Evolutionary conservation across 176 grass and related monocot species (phyloP).

Genomic region (Calamus simplicifolius): DNA sequence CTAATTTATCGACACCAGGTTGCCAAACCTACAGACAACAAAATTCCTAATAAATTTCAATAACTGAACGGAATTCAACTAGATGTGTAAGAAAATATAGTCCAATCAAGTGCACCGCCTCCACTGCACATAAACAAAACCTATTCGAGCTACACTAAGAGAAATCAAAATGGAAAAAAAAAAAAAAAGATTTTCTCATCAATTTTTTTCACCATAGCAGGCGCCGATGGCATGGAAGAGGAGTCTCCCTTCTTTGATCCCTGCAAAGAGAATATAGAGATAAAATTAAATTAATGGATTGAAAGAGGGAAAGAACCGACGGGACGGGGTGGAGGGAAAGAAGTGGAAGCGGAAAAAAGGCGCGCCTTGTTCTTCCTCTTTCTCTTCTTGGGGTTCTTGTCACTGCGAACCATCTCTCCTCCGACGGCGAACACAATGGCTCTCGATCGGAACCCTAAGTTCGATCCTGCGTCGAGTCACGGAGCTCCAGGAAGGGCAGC

Average conservation of each 20-base stretch:
- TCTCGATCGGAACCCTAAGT: no score
- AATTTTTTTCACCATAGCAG: conserved; percentile 9
- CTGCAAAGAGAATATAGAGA: conserved; percentile 1
- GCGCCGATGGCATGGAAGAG: conserved; percentile 2
- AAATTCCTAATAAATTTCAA: no score
- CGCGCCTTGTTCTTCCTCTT: conserved; percentile 52
- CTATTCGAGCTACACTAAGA: no score
- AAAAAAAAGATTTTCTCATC: neutral
- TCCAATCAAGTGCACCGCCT: no score
- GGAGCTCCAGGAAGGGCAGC: no score
- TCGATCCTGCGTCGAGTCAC: no score
- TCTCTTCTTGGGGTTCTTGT: conserved; percentile 39
- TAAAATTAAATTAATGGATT: no score
- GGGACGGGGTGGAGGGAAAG: neutral
- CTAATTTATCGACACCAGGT: conserved; percentile 64
- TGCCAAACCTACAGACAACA: conserved; percentile 57
- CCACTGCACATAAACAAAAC: no score
- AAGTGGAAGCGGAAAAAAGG: neutral
- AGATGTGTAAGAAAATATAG: no score
- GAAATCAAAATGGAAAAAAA: neutral
- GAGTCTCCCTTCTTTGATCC: conserved; percentile 1
- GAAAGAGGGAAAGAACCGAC: no score
- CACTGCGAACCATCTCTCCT: conserved; percentile 29
- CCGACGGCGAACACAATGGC: no score
- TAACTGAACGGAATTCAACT: no score